Evolutionary conservation across 1,284 basidiomycete species (phyloP), one percentile per base, ranked within the genome.

Genomic region (Cutaneotrichosporon daszewskae): DNA sequence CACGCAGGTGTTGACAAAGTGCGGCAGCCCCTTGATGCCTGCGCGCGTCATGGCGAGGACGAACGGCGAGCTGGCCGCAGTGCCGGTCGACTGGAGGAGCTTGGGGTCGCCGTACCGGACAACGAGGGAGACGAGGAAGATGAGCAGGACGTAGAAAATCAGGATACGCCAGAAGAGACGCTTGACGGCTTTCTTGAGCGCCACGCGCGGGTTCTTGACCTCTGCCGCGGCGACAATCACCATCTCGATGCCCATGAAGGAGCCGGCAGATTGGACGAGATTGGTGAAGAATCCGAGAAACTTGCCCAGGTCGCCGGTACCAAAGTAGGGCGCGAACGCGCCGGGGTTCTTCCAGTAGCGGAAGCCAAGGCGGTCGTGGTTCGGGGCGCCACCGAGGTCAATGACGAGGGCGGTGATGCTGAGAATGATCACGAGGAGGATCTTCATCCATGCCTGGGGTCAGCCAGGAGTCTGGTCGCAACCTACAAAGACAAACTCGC

Each of bases 1-100:
- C 13, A 94, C 76, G 55, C 79, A 81, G 5, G 87, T 87, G 66
- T 94, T 94, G 71, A 91, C 87, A 54, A 90, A 78, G 35, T 76
- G 77, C 1, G 86, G 85, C 3, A 87, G 69, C 3, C 72, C 75
- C 54, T 77, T 78, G 66, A 88, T 87, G n/a, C 83, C 80, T 0
- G 84, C 81, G 20, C 74, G 76, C 49, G 77, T 60, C 49, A 83
- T 68, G 55, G 84, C 84, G 51, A 53, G 34, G 18, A 58, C 57
- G 63, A 86, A 87, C 0, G 85, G 85, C 9, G 82, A 84, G 2
- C 78, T 78, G 3, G 80, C 79, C 24, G 84, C 85, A 6, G 77
- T 81, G 10, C 78, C 77, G 34, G 59, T 64, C 31, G 58, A 64
- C 36, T 84, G 72, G 47, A 78, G 70, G 14, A 88, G 75, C n/a